A percentile compares a stretch with the other conserved stretches of the same genome.
Conservation (phyloP, 352 stramenopile species). For the Globisporangium nagaii region DNA sequence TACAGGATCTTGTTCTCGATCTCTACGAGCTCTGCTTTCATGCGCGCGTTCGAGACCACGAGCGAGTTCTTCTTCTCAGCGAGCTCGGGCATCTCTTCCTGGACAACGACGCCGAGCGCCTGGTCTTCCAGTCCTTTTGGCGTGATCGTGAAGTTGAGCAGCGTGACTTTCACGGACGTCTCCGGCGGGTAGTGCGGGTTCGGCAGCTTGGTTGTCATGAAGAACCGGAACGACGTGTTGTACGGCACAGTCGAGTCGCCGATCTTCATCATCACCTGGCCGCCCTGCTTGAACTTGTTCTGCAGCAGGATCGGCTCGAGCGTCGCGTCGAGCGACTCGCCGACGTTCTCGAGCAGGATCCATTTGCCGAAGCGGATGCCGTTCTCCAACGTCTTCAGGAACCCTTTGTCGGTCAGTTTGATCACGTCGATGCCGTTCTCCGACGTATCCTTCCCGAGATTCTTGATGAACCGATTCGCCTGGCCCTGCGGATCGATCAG, state of each 20-base stretch:
- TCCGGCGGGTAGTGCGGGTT: constrained; percentile 92
- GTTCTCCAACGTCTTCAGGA: constrained; percentile 87
- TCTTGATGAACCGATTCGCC: constrained; percentile 93
- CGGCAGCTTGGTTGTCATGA: constrained; percentile 91
- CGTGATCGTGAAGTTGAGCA: constrained; percentile 93
- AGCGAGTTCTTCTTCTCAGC: constrained; percentile 93
- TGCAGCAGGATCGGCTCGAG: constrained; percentile 89
- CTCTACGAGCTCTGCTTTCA: constrained; percentile 91
- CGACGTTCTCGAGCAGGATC: constrained; percentile 88
- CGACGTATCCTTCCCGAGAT: constrained; percentile 79
- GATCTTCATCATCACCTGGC: constrained; percentile 92
- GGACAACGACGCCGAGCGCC: constrained; percentile 87
- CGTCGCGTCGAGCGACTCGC: constrained; percentile 84
- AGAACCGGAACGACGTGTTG: constrained; percentile 88
- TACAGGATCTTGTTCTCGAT: constrained; percentile 94
- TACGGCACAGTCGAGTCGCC: constrained; percentile 90
- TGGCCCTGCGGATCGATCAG: constrained; percentile 92
- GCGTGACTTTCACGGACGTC: constrained; percentile 89
- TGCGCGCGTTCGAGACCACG: constrained; percentile 87
- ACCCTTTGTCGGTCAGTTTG: constrained; percentile 78
- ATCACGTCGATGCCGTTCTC: constrained; percentile 85
- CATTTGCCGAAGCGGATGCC: constrained; percentile 91
- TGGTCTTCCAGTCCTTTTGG: constrained; percentile 89
- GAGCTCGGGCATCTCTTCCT: constrained; percentile 92
- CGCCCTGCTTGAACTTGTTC: constrained; percentile 91